phyloP scores from a whole-genome alignment of 148 eudicot species.

The Beta vulgaris region DNA sequence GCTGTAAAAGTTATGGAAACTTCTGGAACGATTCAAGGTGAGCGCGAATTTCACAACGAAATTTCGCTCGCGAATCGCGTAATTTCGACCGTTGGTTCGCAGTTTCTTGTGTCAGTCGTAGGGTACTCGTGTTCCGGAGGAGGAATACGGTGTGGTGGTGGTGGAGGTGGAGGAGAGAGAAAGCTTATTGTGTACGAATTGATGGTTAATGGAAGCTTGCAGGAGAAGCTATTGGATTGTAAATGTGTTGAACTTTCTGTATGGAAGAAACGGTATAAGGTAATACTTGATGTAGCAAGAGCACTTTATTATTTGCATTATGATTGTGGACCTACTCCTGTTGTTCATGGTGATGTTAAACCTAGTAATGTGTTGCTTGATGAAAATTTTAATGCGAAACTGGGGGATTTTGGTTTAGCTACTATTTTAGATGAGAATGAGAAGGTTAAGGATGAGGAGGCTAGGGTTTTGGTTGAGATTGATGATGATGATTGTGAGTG shows the following conservation, averaged over 20 bases:
- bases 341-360: conserved; percentile 88
- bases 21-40: conserved; percentile 72
- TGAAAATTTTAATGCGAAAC: conserved; percentile 55
- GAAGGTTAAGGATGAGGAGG: conserved; percentile 34
- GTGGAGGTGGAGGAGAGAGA: conserved; percentile 33
- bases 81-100: conserved; percentile 27
- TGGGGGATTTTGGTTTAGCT: conserved; percentile 91
- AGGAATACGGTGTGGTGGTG: not conserved
- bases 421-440: conserved; percentile 37
- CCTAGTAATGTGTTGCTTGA: conserved; percentile 83
- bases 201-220: conserved; percentile 80
- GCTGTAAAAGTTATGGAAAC: conserved; percentile 84
- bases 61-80: conserved; percentile 51
- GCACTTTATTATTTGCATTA: conserved; percentile 60
- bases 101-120: conserved; percentile 48
- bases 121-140: conserved; percentile 42
- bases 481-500: conserved; percentile 21
- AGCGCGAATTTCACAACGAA: conserved; percentile 87
- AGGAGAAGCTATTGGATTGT: conserved; percentile 64
- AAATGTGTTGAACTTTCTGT: conserved; percentile 56
- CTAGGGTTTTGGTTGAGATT: conserved; percentile 26
- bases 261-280: conserved; percentile 54
- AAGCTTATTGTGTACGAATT: conserved; percentile 65
- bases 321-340: conserved; percentile 46
- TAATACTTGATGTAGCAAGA: conserved; percentile 53